Base-by-base conservation (phyloP, 1,139 yeast genomes). In the Hyphopichia burtonii region DNA sequence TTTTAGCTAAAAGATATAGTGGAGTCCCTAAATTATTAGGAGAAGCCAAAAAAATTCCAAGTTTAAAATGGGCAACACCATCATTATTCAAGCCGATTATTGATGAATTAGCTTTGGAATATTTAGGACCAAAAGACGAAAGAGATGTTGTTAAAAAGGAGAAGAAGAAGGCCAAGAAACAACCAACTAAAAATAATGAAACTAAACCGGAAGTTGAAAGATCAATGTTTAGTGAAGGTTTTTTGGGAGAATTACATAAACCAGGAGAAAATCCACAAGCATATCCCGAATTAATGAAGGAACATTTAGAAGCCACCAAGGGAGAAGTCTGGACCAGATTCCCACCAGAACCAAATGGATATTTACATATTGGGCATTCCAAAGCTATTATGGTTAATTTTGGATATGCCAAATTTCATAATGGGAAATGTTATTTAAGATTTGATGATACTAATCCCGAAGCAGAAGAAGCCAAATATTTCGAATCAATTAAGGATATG, bases 321-420 rank as follows among this genome's bases (percentile, higher is more conserved):
- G 96, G 97, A 36, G 74, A 79, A 55, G 98, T 93, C 17, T 83
- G 78, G 56, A 94, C 99, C 1, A 82, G 99, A 61, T 93, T 93
- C 72, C 99, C 99, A 28, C 99, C 99, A 6, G 99, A 93, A 68
- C 99, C 99, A 40, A 91, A 91, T 63, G 99, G 99, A 44, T 93
- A 82, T 59, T 76, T 93, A 59, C 99, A 93, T 63, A 93, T 93
- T 65, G 99, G 99, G 37, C 99, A 93, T 63, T 86, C 96, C 38
- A 94, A 94, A 70, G 99, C 99, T 40, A 93, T 93, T 61, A 86
- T 93, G 78, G 96, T 93, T 45, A 91, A 93, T 64, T 93, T 93
- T 63, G 98, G 98, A 14, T 93, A 76, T 61, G 99, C 99, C 36
- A 84, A 86, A 62, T 84, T 71, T 65, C 76, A 90, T 61, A 76